phyloP scores from a whole-genome alignment of 805 yeast species.

The Alloascoidea hylecoeti region DNA sequence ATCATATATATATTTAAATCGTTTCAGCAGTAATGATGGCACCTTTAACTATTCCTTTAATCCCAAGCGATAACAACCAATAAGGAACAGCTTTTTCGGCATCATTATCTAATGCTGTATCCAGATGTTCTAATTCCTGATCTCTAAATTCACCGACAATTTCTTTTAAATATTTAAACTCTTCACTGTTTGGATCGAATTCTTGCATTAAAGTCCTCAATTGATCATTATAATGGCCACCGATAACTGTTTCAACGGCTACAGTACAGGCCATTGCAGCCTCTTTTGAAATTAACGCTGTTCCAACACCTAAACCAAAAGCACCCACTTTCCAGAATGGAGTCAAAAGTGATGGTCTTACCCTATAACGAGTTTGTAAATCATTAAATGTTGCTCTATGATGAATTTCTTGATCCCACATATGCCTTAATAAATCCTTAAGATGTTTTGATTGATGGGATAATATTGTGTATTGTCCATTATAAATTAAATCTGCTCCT shows the following conservation, averaged over 20 bases:
- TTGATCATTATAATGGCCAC: conserved; percentile 89
- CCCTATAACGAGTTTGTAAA: conserved; percentile 62
- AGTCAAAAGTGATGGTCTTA: conserved; percentile 82
- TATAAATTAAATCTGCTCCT: conserved; percentile 88
- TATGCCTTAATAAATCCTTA: conserved; percentile 72
- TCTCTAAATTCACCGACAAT: conserved; percentile 72
- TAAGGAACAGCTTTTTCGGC: conserved; percentile 92
- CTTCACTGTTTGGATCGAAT: conserved; percentile 27
- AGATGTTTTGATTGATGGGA: conserved; percentile 58
- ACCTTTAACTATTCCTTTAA: conserved; percentile 68
- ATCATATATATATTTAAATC: conserved; percentile 36
- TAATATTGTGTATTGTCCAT: conserved; percentile 76
- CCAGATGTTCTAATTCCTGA: conserved; percentile 88
- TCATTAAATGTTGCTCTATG: conserved; percentile 79
- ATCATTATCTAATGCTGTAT: conserved; percentile 86
- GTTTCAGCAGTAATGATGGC: conserved; percentile 91
- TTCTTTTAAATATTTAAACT: conserved; percentile 38
- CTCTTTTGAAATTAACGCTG: conserved; percentile 79
- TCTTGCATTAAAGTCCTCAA: conserved; percentile 62
- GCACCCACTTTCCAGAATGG: conserved; percentile 95
- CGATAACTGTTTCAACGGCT: conserved; percentile 97
- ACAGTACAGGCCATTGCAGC: conserved; percentile 99
- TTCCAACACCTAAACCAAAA: conserved; percentile 67
- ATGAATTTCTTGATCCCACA: conserved; percentile 97
- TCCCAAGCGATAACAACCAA: conserved; percentile 73